phyloP scores from a whole-genome alignment of 345 rosid genomes.

The Melaleuca quinquenervia region DNA sequence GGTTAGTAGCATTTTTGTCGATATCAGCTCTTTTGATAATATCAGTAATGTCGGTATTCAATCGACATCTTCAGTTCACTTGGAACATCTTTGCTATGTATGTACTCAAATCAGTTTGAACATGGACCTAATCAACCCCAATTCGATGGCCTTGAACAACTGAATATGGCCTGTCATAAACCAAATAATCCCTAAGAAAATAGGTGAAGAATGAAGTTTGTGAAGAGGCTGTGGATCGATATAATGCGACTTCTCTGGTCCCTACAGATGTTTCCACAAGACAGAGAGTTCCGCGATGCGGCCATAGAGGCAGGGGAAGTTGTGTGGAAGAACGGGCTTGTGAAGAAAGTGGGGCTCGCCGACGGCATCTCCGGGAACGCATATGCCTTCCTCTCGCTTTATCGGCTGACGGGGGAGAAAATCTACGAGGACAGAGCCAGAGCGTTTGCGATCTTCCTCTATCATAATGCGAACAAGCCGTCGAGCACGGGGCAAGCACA shows the following conservation, averaged over 20 bases:
- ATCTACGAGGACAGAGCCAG: constrained; percentile 68
- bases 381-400: constrained; percentile 69
- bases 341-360: constrained; percentile 67
- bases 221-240: neutral
- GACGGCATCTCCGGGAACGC: constrained; percentile 86
- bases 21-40: neutral
- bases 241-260: neutral
- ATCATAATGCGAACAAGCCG: constrained; percentile 25
- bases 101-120: no score
- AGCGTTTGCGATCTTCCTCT: constrained; percentile 65
- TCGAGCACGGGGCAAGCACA: neutral
- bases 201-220: neutral
- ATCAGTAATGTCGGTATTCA: neutral
- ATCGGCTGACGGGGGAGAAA: constrained; percentile 60
- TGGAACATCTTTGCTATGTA: neutral
- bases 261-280: constrained; percentile 44
- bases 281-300: constrained; percentile 64
- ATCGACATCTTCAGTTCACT: neutral
- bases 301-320: constrained; percentile 97
- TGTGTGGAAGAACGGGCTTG: constrained; percentile 82
- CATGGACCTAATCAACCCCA: no score
- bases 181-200: no score
- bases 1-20: constrained; percentile 10
- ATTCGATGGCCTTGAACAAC: no score
- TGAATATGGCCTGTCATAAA: no score